Evolutionary conservation across 768 basidiomycete species (phyloP).

Genomic region (Tubosaeta sp.): DNA sequence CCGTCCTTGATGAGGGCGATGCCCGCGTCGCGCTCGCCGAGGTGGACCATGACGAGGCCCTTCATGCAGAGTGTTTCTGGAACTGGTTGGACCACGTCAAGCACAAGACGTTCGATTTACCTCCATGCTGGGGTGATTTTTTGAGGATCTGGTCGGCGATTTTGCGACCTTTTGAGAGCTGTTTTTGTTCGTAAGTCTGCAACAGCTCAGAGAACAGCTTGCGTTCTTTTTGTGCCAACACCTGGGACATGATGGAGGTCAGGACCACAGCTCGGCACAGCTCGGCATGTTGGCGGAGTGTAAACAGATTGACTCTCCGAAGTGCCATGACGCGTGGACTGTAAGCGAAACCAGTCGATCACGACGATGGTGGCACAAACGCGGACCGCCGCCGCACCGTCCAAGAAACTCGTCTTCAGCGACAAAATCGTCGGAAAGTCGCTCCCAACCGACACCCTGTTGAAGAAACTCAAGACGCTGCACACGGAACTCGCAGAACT

Average conservation of each 20-base stretch:
- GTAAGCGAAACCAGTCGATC: conserved; percentile 3
- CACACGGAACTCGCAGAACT: conserved; percentile 73
- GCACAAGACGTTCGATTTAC: conserved; percentile 40
- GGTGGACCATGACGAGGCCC: conserved; percentile 79
- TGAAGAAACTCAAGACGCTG: conserved; percentile 82
- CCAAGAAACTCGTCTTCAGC: conserved; percentile 67
- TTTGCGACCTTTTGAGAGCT: conserved; percentile 87
- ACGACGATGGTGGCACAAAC: conserved; percentile 71
- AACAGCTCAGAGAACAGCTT: conserved; percentile 83
- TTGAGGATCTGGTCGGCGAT: conserved; percentile 91
- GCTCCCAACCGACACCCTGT: conserved; percentile 72
- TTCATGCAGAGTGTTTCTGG: conserved; percentile 96
- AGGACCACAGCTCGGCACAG: background rate
- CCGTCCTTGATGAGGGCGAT: conserved; percentile 83
- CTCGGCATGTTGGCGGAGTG: background rate
- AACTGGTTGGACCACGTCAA: conserved; percentile 1
- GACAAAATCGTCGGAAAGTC: conserved; percentile 80
- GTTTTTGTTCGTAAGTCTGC: conserved; percentile 82
- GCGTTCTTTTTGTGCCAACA: conserved; percentile 77
- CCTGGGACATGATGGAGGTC: conserved; percentile 23
- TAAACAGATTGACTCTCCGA: conserved; percentile 7
- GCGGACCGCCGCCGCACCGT: conserved; percentile 49
- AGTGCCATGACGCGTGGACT: background rate
- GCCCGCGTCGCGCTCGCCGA: conserved; percentile 78
- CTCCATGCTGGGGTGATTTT: conserved; percentile 94